Conservation (phyloP, 805 yeast species). For the Kazachstania taianensis region DNA sequence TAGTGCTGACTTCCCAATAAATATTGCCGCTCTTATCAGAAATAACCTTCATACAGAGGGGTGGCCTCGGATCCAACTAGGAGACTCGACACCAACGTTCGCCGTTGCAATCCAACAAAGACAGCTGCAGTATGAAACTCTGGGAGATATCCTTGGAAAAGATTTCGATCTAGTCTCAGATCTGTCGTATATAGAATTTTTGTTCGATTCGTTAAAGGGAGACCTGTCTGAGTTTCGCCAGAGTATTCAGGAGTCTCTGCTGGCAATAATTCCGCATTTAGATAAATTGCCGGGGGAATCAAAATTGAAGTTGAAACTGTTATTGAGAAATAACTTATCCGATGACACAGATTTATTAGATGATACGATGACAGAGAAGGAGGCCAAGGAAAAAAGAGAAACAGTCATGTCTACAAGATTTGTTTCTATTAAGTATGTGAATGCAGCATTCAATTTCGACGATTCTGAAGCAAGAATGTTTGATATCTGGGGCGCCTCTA, state of each 20-base stretch:
- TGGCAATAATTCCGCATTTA: slow-evolving; percentile 45
- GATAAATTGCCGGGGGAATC: slow-evolving; percentile 31
- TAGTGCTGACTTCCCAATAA: slow-evolving; percentile 15
- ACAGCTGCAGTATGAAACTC: slow-evolving; percentile 62
- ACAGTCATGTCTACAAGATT: slow-evolving; percentile 44
- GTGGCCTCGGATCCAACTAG: slow-evolving; percentile 43
- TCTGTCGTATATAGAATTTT: slow-evolving; percentile 47
- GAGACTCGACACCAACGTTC: slow-evolving; percentile 27
- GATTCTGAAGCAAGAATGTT: slow-evolving; percentile 60
- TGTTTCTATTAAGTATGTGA: slow-evolving; percentile 54
- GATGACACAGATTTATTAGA: slow-evolving; percentile 22
- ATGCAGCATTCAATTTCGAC: slow-evolving; percentile 52
- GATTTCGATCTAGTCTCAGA: slow-evolving; percentile 36
- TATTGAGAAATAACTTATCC: slow-evolving; percentile 30
- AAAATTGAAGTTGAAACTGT: slow-evolving; percentile 34
- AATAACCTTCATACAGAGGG: slow-evolving; percentile 46
- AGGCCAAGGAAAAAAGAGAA: slow-evolving; percentile 14
- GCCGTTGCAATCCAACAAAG: slow-evolving; percentile 39
- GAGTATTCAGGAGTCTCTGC: slow-evolving; percentile 62
- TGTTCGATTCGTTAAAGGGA: slow-evolving; percentile 57
- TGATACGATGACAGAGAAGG: background rate
- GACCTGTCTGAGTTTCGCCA: slow-evolving; percentile 55
- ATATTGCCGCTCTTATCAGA: slow-evolving; percentile 44
- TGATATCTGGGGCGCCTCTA: slow-evolving; percentile 53
- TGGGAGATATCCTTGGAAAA: slow-evolving; percentile 54